Base-by-base conservation (phyloP, 257 asterid species). In the Lavandula angustifolia region DNA sequence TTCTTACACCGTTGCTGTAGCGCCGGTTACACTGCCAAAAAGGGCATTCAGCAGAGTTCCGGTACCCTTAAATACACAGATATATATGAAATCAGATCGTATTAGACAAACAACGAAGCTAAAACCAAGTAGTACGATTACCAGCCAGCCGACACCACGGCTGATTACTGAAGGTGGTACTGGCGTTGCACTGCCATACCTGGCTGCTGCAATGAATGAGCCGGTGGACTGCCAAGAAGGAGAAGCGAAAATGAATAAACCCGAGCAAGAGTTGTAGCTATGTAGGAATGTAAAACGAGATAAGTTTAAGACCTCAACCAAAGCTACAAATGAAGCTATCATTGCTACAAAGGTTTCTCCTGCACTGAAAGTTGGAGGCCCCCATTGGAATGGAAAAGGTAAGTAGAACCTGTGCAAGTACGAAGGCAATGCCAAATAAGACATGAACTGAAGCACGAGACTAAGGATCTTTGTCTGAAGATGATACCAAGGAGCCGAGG, bases 81-180 rank as follows among this genome's bases (percentile, higher is more conserved):
- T 42, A 3, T 60, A 9, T 42, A 3, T 60, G 17, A 50, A 16
- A 4, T 27, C 60, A 46, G 7, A 57, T 51, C 18, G 17, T 38
- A 12, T 10, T 14, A 18, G 17, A 60, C 37, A 13, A 2, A 22
- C 27, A 22, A 22, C 13, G 52, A 54, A 46, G 18, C 17, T 33
- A 42, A 68, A 4, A 51, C 27, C 8, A 17, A 32, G 4, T 33
- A 55, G 61, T 12, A 32, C 4, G 62, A 75, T 56, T 58, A 88
- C 98, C 82, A 91, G 79, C 98, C 98, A 91, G 42, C 91, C 95
- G 5, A 86, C 73, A 4, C 95, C 95, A 9, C 98, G 91, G 54
- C 98, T 72, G 54, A 88, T 73, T 14, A 91, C 83, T 34, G 96
- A 84, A 63, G 98, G 95, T 33, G 98, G 95, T 38, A 86, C 83